A percentile compares a stretch with the other conserved stretches of the same genome.
Conservation (phyloP, 1,284 basidiomycete genomes). For the Boletus holoroseus region DNA sequence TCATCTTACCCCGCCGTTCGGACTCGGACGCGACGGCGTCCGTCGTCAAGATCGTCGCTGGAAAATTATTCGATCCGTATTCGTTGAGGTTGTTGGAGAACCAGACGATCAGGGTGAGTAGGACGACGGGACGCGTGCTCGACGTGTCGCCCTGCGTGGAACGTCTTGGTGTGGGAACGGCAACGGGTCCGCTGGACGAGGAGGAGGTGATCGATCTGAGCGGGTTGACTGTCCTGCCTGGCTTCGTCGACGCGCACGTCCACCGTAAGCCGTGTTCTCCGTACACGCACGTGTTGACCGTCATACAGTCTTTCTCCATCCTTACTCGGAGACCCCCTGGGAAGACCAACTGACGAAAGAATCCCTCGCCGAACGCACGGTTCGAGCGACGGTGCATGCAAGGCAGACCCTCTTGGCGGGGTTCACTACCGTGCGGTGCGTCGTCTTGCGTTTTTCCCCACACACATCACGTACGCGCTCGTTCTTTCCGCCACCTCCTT, state of each 20-base stretch:
- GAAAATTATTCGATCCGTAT: slow-evolving; percentile 41
- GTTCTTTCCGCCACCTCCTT: not conserved
- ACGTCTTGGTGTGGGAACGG: not conserved
- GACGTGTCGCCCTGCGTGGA: slow-evolving; percentile 23
- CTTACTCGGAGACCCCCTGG: slow-evolving; percentile 58
- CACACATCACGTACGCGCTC: slow-evolving; percentile 2
- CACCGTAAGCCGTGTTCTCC: slow-evolving; percentile 42
- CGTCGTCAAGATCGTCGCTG: slow-evolving; percentile 31
- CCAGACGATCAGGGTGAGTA: slow-evolving; percentile 37
- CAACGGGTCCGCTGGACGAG: slow-evolving; percentile 1
- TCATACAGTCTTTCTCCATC: slow-evolving; percentile 53
- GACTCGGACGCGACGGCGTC: slow-evolving; percentile 1
- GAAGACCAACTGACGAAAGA: slow-evolving; percentile 60
- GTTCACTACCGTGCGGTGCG: slow-evolving; percentile 60
- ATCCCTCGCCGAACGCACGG: slow-evolving; percentile 46
- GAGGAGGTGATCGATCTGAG: slow-evolving; percentile 45
- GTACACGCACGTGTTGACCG: not conserved
- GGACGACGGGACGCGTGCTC: slow-evolving; percentile 35
- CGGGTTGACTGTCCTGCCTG: slow-evolving; percentile 51
- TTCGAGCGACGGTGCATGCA: slow-evolving; percentile 60
- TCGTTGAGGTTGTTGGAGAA: slow-evolving; percentile 32
- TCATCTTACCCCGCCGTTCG: not conserved
- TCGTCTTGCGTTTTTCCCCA: not conserved
- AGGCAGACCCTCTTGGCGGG: slow-evolving; percentile 56
- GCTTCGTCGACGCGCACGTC: slow-evolving; percentile 64